Evolutionary conservation across 2,329 filamentous ascomycete species (phyloP), one percentile per base, ranked within the genome.

Genomic region (Xylaria sp.): DNA sequence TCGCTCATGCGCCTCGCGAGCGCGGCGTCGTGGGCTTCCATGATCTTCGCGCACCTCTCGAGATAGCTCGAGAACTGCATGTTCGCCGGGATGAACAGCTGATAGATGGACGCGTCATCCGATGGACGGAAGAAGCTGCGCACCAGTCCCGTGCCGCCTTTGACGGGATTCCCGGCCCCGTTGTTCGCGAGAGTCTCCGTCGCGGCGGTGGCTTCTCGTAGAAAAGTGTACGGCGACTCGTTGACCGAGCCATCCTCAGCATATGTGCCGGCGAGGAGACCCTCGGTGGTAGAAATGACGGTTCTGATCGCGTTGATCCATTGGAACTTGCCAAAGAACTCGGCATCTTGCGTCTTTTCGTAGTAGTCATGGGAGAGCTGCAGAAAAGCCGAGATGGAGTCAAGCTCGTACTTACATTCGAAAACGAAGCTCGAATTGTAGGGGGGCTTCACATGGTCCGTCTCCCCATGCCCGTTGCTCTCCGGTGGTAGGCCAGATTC

Each of bases 341-440:
- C 79, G 2, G 78, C 82, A 17, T 89, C 89, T 1, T 78, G 77
- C 0, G 89, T 91, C 55, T 83, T 79, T 20, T 81, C 77, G 71
- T 89, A 81, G 73, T 91, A 93, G 62, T 91, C 83, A 55, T 88
- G 88, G 1, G 82, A 82, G 2, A 92, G 76, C 17, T 86, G 83
- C 18, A 93, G 78, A 68, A 93, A 93, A 50, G 89, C 84, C 0
- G 89, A 89, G 2, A 93, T 79, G 5, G 88, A 91, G 73, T 93
- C 90, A 34, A 93, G 82, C 72, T 93, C 90, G 68, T 91, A 93
- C 70, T 92, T 93, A 78, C 90, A 93, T 70, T 92, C 90, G 65
- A 91, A 92, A 4, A 92, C 89, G 19, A 85, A 81, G 2, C 76
- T 80, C 2, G 77, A 77, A 60, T 88, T 86, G 61, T 90, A 87